Percentiles rank a stretch among this genome's conserved stretches.
These are phyloP conservation scores for Escallonia rubra DNA, from an alignment of 129 eudicot species.

Conservation along the genomic window DNA sequence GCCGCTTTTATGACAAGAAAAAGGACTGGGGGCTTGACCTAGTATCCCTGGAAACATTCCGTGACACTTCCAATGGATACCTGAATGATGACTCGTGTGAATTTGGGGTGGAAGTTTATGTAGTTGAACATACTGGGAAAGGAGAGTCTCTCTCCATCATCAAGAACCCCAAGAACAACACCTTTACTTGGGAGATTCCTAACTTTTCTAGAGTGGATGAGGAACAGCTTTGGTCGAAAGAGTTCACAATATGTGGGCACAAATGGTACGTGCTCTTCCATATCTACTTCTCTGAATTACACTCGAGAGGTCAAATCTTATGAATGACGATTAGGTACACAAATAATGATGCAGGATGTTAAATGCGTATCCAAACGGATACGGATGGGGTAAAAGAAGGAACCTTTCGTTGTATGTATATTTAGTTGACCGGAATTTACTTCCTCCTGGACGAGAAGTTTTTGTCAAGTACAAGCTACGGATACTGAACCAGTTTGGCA, in stretches of 20 bases:
- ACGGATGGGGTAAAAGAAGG: too few species aligned
- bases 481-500: too few species aligned
- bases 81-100: constrained; percentile 2
- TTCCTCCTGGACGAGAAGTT: too few species aligned
- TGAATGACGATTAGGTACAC: too few species aligned
- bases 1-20: not conserved
- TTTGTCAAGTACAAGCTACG: too few species aligned
- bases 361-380: too few species aligned
- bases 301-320: too few species aligned
- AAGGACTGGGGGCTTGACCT: not conserved
- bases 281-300: too few species aligned
- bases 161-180: not conserved
- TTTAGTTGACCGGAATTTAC: too few species aligned
- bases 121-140: not conserved
- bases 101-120: constrained; percentile 6
- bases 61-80: constrained; percentile 1
- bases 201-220: not conserved
- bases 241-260: not conserved
- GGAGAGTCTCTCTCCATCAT: not conserved
- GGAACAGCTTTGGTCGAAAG: not conserved
- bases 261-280: constrained; percentile 1
- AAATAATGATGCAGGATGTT: too few species aligned
- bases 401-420: too few species aligned
- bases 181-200: not conserved
- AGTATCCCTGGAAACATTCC: not conserved